phyloP scores from a whole-genome alignment of 1,139 yeast species.

The Blastobotrys proliferans region DNA sequence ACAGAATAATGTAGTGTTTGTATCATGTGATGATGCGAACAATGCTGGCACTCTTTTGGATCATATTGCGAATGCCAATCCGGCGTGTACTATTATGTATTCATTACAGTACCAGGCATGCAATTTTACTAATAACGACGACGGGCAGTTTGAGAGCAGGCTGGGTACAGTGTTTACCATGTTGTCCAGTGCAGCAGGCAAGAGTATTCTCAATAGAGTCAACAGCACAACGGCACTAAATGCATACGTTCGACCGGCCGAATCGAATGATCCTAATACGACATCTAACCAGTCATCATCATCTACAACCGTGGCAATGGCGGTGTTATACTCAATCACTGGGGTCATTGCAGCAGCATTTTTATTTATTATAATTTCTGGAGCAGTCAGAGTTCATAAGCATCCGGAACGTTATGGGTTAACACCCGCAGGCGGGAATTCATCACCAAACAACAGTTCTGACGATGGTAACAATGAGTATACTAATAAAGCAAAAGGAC shows the following conservation, averaged over 20 bases:
- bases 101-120: slow-evolving; percentile 28
- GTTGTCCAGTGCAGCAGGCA: slow-evolving; percentile 24
- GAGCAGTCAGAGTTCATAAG: slow-evolving; percentile 35
- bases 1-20: slow-evolving; percentile 25
- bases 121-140: slow-evolving; percentile 22
- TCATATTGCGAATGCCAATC: slow-evolving; percentile 23
- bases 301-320: slow-evolving; percentile 31
- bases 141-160: slow-evolving; percentile 24
- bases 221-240: slow-evolving; percentile 17
- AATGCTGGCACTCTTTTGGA: slow-evolving; percentile 26
- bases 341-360: slow-evolving; percentile 33
- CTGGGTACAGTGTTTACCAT: slow-evolving; percentile 33
- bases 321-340: slow-evolving; percentile 31
- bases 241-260: slow-evolving; percentile 21
- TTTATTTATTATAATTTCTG: slow-evolving; percentile 32
- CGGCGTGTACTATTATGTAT: slow-evolving; percentile 32
- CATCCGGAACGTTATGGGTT: slow-evolving; percentile 38
- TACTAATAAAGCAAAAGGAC: slow-evolving; percentile 32
- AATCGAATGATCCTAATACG: background rate
- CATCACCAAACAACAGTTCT: slow-evolving; percentile 14
- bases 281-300: slow-evolving; percentile 9
- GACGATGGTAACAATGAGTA: slow-evolving; percentile 17
- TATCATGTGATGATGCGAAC: slow-evolving; percentile 29
- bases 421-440: slow-evolving; percentile 16
- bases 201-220: slow-evolving; percentile 24